phyloP scores from a whole-genome alignment of 2,329 filamentous ascomycete species.

The Fusarium gaditjirri region DNA sequence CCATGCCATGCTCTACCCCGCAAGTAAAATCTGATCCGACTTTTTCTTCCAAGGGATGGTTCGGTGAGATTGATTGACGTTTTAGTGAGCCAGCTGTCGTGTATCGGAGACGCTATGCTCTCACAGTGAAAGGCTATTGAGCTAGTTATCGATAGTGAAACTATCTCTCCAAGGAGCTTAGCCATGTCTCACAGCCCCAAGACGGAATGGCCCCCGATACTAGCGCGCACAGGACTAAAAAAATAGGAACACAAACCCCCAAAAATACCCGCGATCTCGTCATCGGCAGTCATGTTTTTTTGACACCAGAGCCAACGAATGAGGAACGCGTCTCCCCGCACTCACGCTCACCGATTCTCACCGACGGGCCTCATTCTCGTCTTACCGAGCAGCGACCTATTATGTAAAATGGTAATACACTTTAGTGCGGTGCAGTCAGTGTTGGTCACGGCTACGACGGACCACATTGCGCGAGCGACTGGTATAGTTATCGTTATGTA shows the following conservation, averaged over 20 bases:
- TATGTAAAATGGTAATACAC: not conserved
- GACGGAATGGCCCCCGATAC: not conserved
- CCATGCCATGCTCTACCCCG: not conserved
- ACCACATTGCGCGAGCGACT: not conserved
- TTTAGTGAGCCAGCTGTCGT: not conserved
- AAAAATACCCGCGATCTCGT: not conserved
- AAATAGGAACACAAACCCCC: not conserved
- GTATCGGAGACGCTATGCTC: not conserved
- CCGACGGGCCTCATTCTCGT: not conserved
- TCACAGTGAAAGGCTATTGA: not conserved
- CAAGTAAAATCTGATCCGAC: not conserved
- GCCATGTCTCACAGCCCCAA: not conserved
- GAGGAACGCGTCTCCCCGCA: not conserved
- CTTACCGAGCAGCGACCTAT: not conserved
- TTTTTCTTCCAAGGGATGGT: accelerated
- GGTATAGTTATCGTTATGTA: slow-evolving; percentile 4
- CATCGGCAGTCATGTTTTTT: not conserved
- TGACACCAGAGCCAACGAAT: not conserved
- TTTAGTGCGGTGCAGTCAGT: not conserved
- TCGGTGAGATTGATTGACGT: too few relatives aligned
- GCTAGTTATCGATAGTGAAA: not conserved
- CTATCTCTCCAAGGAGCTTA: not conserved
- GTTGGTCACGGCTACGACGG: not conserved
- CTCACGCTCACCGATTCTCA: slow-evolving; percentile 2
- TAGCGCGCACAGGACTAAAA: not conserved